A percentile compares a stretch with the other conserved stretches of the same genome.
phyloP scores from a whole-genome alignment of 2,329 filamentous ascomycete genomes.

The Trichoderma hamatum region DNA sequence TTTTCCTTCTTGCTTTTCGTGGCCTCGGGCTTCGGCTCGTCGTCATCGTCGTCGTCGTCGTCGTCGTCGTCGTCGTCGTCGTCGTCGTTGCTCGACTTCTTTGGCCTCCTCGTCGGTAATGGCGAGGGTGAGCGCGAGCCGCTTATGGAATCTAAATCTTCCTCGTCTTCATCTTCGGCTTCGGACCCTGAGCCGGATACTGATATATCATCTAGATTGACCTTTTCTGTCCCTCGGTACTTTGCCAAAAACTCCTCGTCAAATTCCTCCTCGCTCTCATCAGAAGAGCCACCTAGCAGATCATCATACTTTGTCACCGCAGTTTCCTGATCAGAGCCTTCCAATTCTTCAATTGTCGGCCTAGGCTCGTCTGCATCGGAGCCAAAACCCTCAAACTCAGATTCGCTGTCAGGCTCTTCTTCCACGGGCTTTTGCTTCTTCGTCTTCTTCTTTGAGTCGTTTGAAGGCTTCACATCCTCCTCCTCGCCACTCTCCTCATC shows the following conservation, averaged over 20 bases:
- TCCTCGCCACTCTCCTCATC: neutral
- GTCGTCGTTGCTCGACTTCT: slow-evolving; percentile 37
- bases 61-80: slow-evolving; percentile 2
- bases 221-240: slow-evolving; percentile 42
- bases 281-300: slow-evolving; percentile 50
- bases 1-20: slow-evolving; percentile 31
- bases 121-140: slow-evolving; percentile 38
- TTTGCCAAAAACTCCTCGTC: slow-evolving; percentile 39
- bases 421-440: slow-evolving; percentile 32
- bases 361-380: slow-evolving; percentile 36
- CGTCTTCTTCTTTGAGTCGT: slow-evolving; percentile 29
- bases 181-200: slow-evolving; percentile 41
- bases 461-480: neutral
- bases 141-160: slow-evolving; percentile 31
- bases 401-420: slow-evolving; percentile 41
- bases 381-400: slow-evolving; percentile 45
- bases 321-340: slow-evolving; percentile 39
- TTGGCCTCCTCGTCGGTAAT: slow-evolving; percentile 39
- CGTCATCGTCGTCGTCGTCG: slow-evolving; percentile 1
- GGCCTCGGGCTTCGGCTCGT: slow-evolving; percentile 6
- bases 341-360: slow-evolving; percentile 32
- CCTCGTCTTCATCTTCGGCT: slow-evolving; percentile 32
- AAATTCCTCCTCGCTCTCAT: slow-evolving; percentile 48
- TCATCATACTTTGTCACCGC: slow-evolving; percentile 48
- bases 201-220: slow-evolving; percentile 47